phyloP scores from a whole-genome alignment of 306 rosid species.

The Cicer chorassanicum region DNA sequence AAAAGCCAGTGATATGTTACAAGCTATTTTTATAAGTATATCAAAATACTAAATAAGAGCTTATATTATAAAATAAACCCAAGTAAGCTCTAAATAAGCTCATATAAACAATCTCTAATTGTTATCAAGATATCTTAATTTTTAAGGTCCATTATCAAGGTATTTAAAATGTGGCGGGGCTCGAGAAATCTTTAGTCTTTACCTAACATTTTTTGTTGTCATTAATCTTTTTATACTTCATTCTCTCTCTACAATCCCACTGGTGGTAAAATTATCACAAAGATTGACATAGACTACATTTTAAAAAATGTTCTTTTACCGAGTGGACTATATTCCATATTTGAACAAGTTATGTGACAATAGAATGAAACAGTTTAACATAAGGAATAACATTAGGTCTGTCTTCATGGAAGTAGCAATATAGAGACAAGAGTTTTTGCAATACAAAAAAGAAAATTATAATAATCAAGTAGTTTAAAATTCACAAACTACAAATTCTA shows the following conservation, averaged over 20 bases:
- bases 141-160: constrained; percentile 2
- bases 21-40: background rate
- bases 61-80: background rate
- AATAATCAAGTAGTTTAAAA: constrained; percentile 11
- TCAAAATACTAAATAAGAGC: constrained; percentile 1
- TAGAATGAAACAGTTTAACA: constrained; percentile 36
- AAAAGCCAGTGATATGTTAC: background rate
- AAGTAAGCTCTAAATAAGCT: background rate
- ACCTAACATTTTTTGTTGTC: constrained; percentile 43
- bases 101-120: background rate
- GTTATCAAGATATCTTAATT: constrained; percentile 4
- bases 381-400: constrained; percentile 2
- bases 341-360: constrained; percentile 17
- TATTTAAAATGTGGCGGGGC: constrained; percentile 10
- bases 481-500: constrained; percentile 30
- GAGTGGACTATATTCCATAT: constrained; percentile 21
- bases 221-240: constrained; percentile 43
- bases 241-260: constrained; percentile 42
- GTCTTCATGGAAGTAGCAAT: constrained; percentile 19
- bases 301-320: too few relatives aligned
- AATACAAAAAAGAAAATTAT: background rate
- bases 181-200: constrained; percentile 33
- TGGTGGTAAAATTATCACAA: constrained; percentile 42
- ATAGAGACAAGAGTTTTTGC: constrained; percentile 10
- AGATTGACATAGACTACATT: constrained; percentile 38